Percentiles rank a stretch among this genome's conserved stretches.
Conservation (phyloP, 1,139 yeast species). For the Yamadazyma atlantica region DNA sequence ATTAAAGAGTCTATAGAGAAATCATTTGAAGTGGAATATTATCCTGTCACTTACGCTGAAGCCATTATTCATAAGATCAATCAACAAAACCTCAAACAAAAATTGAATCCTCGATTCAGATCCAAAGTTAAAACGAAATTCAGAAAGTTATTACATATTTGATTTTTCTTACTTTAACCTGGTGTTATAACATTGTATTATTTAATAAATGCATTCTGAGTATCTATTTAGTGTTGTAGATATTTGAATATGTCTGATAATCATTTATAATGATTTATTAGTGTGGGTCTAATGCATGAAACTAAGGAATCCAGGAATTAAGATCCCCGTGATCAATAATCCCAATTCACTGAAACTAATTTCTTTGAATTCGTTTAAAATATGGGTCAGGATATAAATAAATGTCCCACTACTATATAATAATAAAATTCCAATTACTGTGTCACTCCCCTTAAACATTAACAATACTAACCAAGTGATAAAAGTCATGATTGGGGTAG, state of each 20-base stretch:
- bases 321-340: slow-evolving; percentile 8
- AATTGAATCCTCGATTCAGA: slow-evolving; percentile 4
- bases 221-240: too few species aligned
- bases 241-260: too few species aligned
- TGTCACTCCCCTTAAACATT: slow-evolving; percentile 27
- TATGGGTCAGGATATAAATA: slow-evolving; percentile 64
- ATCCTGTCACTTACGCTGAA: slow-evolving; percentile 16
- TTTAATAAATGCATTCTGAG: neutral
- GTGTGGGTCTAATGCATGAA: slow-evolving; percentile 9
- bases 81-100: slow-evolving; percentile 1
- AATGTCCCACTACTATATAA: slow-evolving; percentile 75
- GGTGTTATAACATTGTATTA: slow-evolving; percentile 1
- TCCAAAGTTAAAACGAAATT: neutral
- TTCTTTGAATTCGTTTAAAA: slow-evolving; percentile 8
- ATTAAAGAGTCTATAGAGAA: slow-evolving; percentile 2
- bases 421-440: slow-evolving; percentile 51
- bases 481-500: slow-evolving; percentile 56
- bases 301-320: slow-evolving; percentile 15
- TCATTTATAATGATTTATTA: too few species aligned
- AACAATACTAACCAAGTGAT: slow-evolving; percentile 41
- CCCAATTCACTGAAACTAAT: slow-evolving; percentile 6
- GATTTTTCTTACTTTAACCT: neutral
- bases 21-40: slow-evolving; percentile 6
- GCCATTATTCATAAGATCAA: slow-evolving; percentile 10
- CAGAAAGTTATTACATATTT: slow-evolving; percentile 2